These are phyloP conservation scores for Hydrangea macrophylla DNA, from an alignment of 148 eudicot genomes.

Conservation along the genomic window DNA sequence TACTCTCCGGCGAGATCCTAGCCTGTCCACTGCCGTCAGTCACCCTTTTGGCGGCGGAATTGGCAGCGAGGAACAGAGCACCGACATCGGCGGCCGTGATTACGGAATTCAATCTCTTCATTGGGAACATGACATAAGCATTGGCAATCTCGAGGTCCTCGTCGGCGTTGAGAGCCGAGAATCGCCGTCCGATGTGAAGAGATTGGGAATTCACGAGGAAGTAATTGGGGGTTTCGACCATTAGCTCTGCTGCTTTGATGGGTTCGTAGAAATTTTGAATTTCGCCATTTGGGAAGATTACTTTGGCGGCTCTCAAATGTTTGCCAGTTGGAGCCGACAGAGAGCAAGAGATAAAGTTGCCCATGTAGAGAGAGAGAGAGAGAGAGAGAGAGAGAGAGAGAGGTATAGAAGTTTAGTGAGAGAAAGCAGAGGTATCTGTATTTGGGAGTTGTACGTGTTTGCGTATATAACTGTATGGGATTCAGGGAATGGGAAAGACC, in stretches of 20 bases:
- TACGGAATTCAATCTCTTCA: conserved; percentile 63
- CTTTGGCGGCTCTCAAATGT: conserved; percentile 32
- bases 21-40: conserved; percentile 32
- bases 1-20: conserved; percentile 59
- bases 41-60: conserved; percentile 28
- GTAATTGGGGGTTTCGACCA: conserved; percentile 65
- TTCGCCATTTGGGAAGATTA: conserved; percentile 69
- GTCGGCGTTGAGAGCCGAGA: conserved; percentile 71
- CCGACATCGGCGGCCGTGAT: conserved; percentile 72
- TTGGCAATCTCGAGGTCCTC: conserved; percentile 65
- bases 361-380: conserved; percentile 35
- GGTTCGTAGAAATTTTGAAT: conserved; percentile 47
- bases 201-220: conserved; percentile 57
- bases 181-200: conserved; percentile 50
- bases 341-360: conserved; percentile 76
- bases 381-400: neutral
- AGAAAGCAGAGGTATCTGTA: neutral
- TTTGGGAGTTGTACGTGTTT: neutral
- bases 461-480: neutral
- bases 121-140: conserved; percentile 64
- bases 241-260: conserved; percentile 70
- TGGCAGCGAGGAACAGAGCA: conserved; percentile 55
- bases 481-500: neutral
- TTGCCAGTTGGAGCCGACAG: conserved; percentile 25
- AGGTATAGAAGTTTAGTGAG: neutral